Percentiles rank a stretch among this genome's conserved stretches.
Evolutionary conservation across 352 stramenopile genomes (phyloP).

Genomic region (Aphanomyces astaci): DNA sequence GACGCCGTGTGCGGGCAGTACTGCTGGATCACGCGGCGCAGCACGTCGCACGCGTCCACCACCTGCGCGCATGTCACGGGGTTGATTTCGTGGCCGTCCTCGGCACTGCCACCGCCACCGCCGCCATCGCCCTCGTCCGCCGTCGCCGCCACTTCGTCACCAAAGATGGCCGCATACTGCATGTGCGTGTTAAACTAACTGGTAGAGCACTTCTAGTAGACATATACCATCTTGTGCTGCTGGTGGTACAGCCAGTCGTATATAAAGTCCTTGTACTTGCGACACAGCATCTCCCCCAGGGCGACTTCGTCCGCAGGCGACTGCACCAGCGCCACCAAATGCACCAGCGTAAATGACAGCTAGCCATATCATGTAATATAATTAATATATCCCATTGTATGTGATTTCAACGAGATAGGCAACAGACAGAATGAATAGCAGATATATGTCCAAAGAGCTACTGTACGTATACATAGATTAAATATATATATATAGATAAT

Average conservation of each 20-base stretch:
- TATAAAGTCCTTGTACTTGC: slow-evolving; percentile 63
- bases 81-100: slow-evolving; percentile 71
- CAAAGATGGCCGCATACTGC: slow-evolving; percentile 23
- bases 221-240: slow-evolving; percentile 61
- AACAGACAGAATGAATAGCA: too few species aligned
- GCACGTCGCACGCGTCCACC: slow-evolving; percentile 56
- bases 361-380: not conserved
- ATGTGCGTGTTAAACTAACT: not conserved
- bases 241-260: slow-evolving; percentile 87
- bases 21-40: slow-evolving; percentile 64
- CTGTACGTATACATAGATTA: too few species aligned
- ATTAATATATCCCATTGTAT: too few species aligned
- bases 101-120: slow-evolving; percentile 6
- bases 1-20: slow-evolving; percentile 52
- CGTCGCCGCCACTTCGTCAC: slow-evolving; percentile 22
- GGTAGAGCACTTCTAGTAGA: too few species aligned
- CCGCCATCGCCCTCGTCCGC: slow-evolving; percentile 25
- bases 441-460: too few species aligned
- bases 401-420: too few species aligned
- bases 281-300: slow-evolving; percentile 30
- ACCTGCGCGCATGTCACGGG: slow-evolving; percentile 77
- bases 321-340: slow-evolving; percentile 66
- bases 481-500: too few species aligned
- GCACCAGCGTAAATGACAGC: slow-evolving; percentile 77
- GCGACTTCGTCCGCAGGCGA: slow-evolving; percentile 59